Percentiles rank a stretch among this genome's conserved stretches.
phyloP scores from a whole-genome alignment of 169 alveolate genomes.

The Eimeria maxima region DNA sequence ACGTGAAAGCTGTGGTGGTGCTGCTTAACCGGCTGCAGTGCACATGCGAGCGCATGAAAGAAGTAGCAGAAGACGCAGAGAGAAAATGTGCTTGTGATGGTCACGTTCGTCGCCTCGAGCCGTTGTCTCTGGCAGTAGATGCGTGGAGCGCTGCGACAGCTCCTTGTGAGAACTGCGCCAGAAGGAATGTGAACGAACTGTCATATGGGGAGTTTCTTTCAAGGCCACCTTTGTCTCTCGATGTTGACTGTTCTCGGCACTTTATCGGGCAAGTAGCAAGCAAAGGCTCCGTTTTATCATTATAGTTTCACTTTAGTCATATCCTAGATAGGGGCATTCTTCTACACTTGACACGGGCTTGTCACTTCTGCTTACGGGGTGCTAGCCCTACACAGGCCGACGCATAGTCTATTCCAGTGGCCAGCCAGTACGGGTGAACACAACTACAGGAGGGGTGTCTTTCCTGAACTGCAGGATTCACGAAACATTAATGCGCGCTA shows the following conservation, averaged over 20 bases:
- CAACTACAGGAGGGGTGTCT: not conserved
- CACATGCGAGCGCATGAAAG: constrained; percentile 39
- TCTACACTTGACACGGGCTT: not conserved
- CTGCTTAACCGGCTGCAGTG: constrained; percentile 65
- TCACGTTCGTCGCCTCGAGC: constrained; percentile 44
- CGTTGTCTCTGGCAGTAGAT: constrained; percentile 51
- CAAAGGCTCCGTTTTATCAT: not conserved
- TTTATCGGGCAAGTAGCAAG: constrained; percentile 48
- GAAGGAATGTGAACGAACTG: constrained; percentile 34
- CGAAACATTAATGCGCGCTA: constrained; percentile 76
- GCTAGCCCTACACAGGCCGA: not conserved
- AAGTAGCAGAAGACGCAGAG: constrained; percentile 5
- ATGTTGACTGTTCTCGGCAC: constrained; percentile 62
- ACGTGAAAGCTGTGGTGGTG: constrained; percentile 79
- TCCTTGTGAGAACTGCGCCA: constrained; percentile 56
- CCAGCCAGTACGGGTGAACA: not conserved
- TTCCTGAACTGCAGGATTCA: constrained; percentile 70
- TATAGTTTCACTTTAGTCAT: not conserved
- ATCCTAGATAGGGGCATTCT: not conserved
- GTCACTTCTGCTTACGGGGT: not conserved
- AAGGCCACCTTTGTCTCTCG: constrained; percentile 58
- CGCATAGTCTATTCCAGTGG: not conserved
- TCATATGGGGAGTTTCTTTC: constrained; percentile 68
- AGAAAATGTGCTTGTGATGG: constrained; percentile 21
- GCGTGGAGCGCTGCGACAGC: constrained; percentile 58